phyloP scores from a whole-genome alignment of 495 filamentous ascomycete genomes.

The Cryomyces minteri region DNA sequence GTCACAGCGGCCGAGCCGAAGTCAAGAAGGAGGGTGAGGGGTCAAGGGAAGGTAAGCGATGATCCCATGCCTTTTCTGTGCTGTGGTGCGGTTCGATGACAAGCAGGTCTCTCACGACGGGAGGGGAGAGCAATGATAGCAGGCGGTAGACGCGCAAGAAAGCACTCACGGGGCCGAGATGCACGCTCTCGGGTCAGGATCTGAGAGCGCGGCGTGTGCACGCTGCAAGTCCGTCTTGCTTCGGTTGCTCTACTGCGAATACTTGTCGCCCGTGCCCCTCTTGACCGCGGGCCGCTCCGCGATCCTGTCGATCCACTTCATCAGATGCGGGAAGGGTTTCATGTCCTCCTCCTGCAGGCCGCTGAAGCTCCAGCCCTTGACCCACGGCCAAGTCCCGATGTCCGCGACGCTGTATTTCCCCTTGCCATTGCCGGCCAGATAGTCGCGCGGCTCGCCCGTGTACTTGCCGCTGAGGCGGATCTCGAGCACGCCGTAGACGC shows the following conservation, averaged over 20 bases:
- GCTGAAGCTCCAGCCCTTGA: slow-evolving; percentile 24
- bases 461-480: slow-evolving; percentile 29
- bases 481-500: slow-evolving; percentile 35
- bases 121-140: no score
- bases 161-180: no score
- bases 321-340: slow-evolving; percentile 29
- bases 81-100: no score
- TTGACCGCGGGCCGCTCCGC: slow-evolving; percentile 18
- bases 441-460: slow-evolving; percentile 27
- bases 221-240: no score
- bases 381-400: slow-evolving; percentile 37
- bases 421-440: slow-evolving; percentile 32
- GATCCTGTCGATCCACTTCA: slow-evolving; percentile 36
- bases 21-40: no score
- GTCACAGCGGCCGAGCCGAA: no score
- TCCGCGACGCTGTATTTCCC: slow-evolving; percentile 36
- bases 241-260: slow-evolving; percentile 7
- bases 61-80: no score
- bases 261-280: slow-evolving; percentile 13
- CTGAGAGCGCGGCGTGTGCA: no score
- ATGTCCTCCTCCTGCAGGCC: slow-evolving; percentile 30
- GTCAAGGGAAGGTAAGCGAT: no score
- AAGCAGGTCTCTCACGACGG: no score
- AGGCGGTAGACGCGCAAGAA: no score
- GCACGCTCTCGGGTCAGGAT: no score